Evolutionary conservation across 2,329 filamentous ascomycete genomes (phyloP).

Genomic region (Coniochaeta pulveracea): DNA sequence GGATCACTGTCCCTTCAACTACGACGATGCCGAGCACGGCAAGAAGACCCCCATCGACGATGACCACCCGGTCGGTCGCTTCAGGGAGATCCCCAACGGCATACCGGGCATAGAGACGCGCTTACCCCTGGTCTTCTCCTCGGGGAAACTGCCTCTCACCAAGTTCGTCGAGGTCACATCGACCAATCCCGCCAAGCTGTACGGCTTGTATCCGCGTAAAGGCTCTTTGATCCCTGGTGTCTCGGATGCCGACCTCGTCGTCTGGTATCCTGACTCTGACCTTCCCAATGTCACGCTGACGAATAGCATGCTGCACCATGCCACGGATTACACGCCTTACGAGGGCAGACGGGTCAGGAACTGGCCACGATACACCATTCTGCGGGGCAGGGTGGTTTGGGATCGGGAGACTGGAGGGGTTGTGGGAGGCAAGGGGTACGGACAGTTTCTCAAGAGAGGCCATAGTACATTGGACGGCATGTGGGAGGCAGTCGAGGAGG

Average conservation of each 20-base stretch:
- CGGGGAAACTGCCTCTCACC: slow-evolving; percentile 25
- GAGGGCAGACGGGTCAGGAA: slow-evolving; percentile 41
- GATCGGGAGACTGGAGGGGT: slow-evolving; percentile 37
- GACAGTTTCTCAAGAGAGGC: slow-evolving; percentile 33
- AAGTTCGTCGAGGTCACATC: slow-evolving; percentile 42
- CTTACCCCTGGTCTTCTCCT: slow-evolving; percentile 31
- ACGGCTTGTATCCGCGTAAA: slow-evolving; percentile 40
- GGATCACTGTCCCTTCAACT: slow-evolving; percentile 34
- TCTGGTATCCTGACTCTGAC: slow-evolving; percentile 40
- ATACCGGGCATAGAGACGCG: slow-evolving; percentile 44
- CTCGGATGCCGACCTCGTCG: slow-evolving; percentile 41
- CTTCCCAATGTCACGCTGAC: slow-evolving; percentile 29
- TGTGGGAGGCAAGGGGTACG: slow-evolving; percentile 34
- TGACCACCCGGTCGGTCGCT: slow-evolving; percentile 30
- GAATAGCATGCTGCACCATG: slow-evolving; percentile 45
- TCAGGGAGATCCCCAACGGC: slow-evolving; percentile 46
- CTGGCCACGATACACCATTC: slow-evolving; percentile 48
- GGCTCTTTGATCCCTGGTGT: slow-evolving; percentile 36
- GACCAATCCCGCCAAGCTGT: slow-evolving; percentile 43
- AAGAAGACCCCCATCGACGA: slow-evolving; percentile 36
- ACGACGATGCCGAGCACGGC: slow-evolving; percentile 27
- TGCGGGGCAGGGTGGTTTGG: slow-evolving; percentile 47
- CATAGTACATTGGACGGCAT: slow-evolving; percentile 10
- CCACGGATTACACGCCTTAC: slow-evolving; percentile 51
- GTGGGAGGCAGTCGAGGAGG: slow-evolving; percentile 10